phyloP scores from a whole-genome alignment of 768 basidiomycete species.

The Tulasnella sp. region DNA sequence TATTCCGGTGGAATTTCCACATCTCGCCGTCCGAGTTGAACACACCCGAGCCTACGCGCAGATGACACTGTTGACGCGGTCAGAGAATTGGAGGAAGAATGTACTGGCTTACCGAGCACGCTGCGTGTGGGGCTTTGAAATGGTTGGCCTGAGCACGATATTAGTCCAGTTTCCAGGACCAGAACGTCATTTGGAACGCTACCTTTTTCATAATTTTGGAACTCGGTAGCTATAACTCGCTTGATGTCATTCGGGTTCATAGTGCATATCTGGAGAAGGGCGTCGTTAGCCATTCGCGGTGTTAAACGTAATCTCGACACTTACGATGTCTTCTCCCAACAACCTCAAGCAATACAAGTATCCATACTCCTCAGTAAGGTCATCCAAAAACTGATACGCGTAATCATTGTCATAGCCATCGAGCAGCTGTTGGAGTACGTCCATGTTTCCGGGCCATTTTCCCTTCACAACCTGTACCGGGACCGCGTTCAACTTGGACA shows the following conservation, averaged over 20 bases:
- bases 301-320: background rate
- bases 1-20: conserved; percentile 75
- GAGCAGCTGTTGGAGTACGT: conserved; percentile 42
- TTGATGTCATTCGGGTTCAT: conserved; percentile 56
- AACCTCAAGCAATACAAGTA: conserved; percentile 37
- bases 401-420: conserved; percentile 42
- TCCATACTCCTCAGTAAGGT: conserved; percentile 42
- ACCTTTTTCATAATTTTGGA: conserved; percentile 65
- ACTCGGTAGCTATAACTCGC: conserved; percentile 60
- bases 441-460: conserved; percentile 48
- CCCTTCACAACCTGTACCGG: conserved; percentile 44
- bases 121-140: conserved; percentile 40
- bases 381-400: conserved; percentile 42
- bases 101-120: conserved; percentile 42
- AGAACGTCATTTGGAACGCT: background rate
- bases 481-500: background rate
- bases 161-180: background rate
- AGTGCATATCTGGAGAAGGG: conserved; percentile 20
- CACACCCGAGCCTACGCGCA: conserved; percentile 58
- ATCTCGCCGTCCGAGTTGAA: conserved; percentile 57
- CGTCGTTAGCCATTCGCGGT: conserved; percentile 39
- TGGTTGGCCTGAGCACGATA: background rate
- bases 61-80: conserved; percentile 49
- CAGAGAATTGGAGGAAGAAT: conserved; percentile 29
- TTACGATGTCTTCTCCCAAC: conserved; percentile 34